Percentiles rank a stretch among this genome's conserved stretches.
These are phyloP conservation scores for Wickerhamiella galacta DNA, from an alignment of 805 yeast species.

Conservation along the genomic window DNA sequence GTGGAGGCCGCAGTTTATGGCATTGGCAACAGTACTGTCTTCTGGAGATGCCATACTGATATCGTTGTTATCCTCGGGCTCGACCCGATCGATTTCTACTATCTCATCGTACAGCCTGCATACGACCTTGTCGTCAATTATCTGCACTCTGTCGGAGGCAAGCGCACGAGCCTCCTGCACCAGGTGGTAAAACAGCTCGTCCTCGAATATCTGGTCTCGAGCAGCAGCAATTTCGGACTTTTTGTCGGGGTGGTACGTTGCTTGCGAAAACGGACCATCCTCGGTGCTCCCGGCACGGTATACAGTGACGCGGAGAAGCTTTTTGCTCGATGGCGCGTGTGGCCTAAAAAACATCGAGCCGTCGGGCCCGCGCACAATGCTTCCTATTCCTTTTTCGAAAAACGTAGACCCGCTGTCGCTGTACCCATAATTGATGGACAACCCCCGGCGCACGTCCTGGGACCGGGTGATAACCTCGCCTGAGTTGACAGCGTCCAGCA, in stretches of 20 bases:
- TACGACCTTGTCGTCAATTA: slow-evolving; percentile 44
- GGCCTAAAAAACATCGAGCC: slow-evolving; percentile 30
- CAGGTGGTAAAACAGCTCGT: slow-evolving; percentile 67
- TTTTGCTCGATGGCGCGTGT: slow-evolving; percentile 25
- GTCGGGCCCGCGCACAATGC: slow-evolving; percentile 17
- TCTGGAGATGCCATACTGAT: slow-evolving; percentile 13
- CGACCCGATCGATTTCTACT: slow-evolving; percentile 53
- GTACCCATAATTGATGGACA: slow-evolving; percentile 80
- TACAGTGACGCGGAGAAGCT: slow-evolving; percentile 43
- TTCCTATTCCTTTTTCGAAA: slow-evolving; percentile 58
- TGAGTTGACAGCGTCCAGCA: slow-evolving; percentile 24
- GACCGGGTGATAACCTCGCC: slow-evolving; percentile 55
- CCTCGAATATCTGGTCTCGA: slow-evolving; percentile 66
- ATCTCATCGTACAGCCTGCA: slow-evolving; percentile 49
- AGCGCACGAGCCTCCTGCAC: slow-evolving; percentile 58
- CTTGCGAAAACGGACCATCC: background rate
- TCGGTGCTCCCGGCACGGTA: slow-evolving; percentile 28
- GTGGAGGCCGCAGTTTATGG: slow-evolving; percentile 36
- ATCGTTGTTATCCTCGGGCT: slow-evolving; percentile 23
- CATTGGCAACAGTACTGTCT: slow-evolving; percentile 29
- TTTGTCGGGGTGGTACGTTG: slow-evolving; percentile 5
- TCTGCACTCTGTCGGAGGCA: slow-evolving; percentile 52
- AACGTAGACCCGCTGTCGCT: slow-evolving; percentile 79
- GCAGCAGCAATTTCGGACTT: slow-evolving; percentile 40
- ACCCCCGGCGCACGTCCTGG: slow-evolving; percentile 36